Base-by-base conservation (phyloP, 441 rosid genomes). In the Pelargonium citronellum region DNA sequence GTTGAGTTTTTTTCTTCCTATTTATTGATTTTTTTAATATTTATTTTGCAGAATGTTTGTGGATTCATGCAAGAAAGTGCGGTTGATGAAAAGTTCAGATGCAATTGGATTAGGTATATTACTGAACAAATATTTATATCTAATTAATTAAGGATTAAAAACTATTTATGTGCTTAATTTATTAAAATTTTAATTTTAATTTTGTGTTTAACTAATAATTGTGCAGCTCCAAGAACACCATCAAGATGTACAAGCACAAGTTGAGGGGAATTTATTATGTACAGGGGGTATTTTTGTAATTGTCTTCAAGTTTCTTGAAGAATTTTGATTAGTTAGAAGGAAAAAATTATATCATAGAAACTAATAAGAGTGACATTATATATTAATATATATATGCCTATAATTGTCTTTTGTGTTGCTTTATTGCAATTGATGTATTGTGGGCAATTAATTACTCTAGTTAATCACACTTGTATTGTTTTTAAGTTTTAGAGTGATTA, bases 31-130 rank as follows among this genome's bases (percentile, higher is more conserved):
- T 24, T 24, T 24, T 24, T 44, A 19, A 3, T 63, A n/a, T 9
- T 24, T 3, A 71, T 65, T 72, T 44, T 16, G 55, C 85, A 91
- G 96, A 22, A 80, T 89, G 87, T 91, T 91, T 66, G 80, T 84
- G 22, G 90, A 83, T 71, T 84, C 89, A 37, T 91, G 92, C 83
- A 86, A 86, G 74, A 79, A 91, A 22, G 9, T 91, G 47, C 76
- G 94, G 81, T 68, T 89, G 70, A 86, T 85, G 94, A 91, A 87
- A 71, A 80, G 87, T 81, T 73, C 83, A 0, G 87, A 85, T 17
- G 85, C 87, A 60, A 73, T 47, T 60, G 87, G 82, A 70, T 72
- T 80, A 74, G 86, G 85, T 79, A 67, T 63, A 10, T 46, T 43
- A 41, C 27, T 53, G 4, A 13, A 2, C 22, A n/a, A 55, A 55